Evolutionary conservation across 2,329 filamentous ascomycete genomes (phyloP), one percentile per base, ranked within the genome.

Genomic region (Venturia pyrina): DNA sequence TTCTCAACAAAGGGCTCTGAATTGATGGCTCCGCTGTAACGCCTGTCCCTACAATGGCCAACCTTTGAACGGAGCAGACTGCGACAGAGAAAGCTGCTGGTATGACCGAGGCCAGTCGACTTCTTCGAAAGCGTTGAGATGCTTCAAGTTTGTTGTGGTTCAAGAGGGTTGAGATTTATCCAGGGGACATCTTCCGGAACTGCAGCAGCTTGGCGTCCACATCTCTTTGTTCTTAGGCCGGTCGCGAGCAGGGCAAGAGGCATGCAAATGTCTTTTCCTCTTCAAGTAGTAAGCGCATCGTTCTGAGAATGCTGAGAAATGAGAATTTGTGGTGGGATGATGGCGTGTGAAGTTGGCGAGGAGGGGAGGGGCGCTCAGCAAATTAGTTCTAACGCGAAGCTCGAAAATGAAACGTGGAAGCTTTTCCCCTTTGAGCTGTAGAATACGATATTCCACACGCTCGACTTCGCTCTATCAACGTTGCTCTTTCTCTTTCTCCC

Each of bases 11-110:
- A 6, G n/a, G 46, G n/a, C 46, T 21, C 46, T 48, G 50, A 56
- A 32, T 56, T 56, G 50, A 32, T 56, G 24, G 46, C 46, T n/a
- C 21, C 5, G 19, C 8, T 24, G n/a, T n/a, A 21, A 21, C n/a
- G n/a, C n/a, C n/a, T n/a, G n/a, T n/a, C n/a, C n/a, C n/a, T n/a
- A n/a, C 53, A 41, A 65, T 32, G 46, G 48, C 63, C 68, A 79
- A 82, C 80, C 80, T 82, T 71, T 82, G 80, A 48, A 82, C 77
- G 0, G 79, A 78, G 68, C 80, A 82, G n/a, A 78, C 77, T 1
- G 77, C 76, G 17, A 82, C 78, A 1, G 78, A 75, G 13, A 82
- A 75, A 2, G 82, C 72, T 0, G 80, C 77, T 8, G 80, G 80
- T 66, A 82, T 78, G 67, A 80, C 78, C 1, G 80, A 79, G n/a